phyloP scores from a whole-genome alignment of 2,329 filamentous ascomycete species.

The Zymoseptoria passerinii region DNA sequence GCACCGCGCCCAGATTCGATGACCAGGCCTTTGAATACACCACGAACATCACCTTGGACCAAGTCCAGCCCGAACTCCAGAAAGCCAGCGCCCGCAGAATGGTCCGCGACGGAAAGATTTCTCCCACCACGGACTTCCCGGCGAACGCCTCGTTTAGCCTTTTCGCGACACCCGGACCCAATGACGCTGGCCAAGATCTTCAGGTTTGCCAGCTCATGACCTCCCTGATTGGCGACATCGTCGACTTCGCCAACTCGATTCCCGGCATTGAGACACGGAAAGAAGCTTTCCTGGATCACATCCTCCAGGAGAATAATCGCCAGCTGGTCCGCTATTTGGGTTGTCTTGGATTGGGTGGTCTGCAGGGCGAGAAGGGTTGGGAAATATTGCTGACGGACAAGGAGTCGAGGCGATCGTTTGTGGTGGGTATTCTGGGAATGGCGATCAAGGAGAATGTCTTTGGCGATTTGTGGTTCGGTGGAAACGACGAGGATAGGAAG shows the following conservation, averaged over 20 bases:
- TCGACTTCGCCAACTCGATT: constrained; percentile 4
- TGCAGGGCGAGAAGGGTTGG: constrained; percentile 19
- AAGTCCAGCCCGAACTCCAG: neutral
- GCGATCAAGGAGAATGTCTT: constrained; percentile 28
- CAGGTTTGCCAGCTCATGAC: neutral
- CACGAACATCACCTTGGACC: neutral
- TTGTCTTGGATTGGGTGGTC: constrained; percentile 24
- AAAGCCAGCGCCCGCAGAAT: neutral
- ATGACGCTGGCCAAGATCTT: neutral
- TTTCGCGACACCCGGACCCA: neutral
- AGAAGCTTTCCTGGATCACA: constrained; percentile 1
- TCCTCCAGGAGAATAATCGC: constrained; percentile 5
- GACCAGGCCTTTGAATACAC: neutral
- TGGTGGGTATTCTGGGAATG: constrained; percentile 22
- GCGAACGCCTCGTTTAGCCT: neutral
- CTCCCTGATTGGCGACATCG: neutral
- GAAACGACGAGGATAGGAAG: constrained; percentile 6
- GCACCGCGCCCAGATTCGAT: neutral
- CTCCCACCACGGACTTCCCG: neutral
- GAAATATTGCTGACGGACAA: constrained; percentile 13
- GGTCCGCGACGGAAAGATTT: neutral
- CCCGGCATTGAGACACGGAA: neutral
- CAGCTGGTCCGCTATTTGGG: constrained; percentile 26
- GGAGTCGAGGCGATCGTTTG: constrained; percentile 16
- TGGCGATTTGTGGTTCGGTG: constrained; percentile 24